These are phyloP conservation scores for Dipodascopsis uninucleata DNA, from an alignment of 805 yeast genomes.

Conservation along the genomic window DNA sequence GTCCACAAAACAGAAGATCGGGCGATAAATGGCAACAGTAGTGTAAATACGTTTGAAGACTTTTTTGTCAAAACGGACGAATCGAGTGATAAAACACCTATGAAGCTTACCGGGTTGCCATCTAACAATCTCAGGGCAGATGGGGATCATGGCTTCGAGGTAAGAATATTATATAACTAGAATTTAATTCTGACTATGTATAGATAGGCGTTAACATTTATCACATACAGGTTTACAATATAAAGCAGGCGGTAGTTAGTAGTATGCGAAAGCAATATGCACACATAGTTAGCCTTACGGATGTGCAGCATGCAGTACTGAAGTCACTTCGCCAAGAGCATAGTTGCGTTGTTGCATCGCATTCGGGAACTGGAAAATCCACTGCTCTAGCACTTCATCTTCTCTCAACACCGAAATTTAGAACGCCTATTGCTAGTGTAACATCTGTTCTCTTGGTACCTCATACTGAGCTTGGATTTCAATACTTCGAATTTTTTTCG, in stretches of 20 bases:
- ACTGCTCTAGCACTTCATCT: conserved; percentile 33
- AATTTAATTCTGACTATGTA: background rate
- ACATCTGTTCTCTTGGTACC: conserved; percentile 38
- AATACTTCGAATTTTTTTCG: conserved; percentile 29
- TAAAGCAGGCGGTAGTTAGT: conserved; percentile 14
- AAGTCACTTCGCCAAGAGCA: conserved; percentile 7
- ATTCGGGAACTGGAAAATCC: conserved; percentile 39
- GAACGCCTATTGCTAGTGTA: conserved; percentile 14
- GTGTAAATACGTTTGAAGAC: too few species aligned
- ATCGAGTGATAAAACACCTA: too few species aligned
- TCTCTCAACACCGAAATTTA: conserved; percentile 24
- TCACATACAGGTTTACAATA: conserved; percentile 9
- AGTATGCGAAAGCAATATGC: conserved; percentile 7
- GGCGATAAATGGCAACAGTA: too few species aligned
- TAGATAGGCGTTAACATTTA: background rate
- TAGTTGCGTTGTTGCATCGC: conserved; percentile 33
- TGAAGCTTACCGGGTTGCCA: too few species aligned
- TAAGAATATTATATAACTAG: too few species aligned
- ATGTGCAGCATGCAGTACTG: conserved; percentile 15
- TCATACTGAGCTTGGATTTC: conserved; percentile 35
- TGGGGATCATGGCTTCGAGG: too few species aligned
- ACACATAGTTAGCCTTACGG: conserved; percentile 10
- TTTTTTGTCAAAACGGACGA: too few species aligned
- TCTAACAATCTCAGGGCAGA: too few species aligned
- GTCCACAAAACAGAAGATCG: too few species aligned